Evolutionary conservation across 352 stramenopile genomes (phyloP).

Genomic region (Pythium chondricola): DNA sequence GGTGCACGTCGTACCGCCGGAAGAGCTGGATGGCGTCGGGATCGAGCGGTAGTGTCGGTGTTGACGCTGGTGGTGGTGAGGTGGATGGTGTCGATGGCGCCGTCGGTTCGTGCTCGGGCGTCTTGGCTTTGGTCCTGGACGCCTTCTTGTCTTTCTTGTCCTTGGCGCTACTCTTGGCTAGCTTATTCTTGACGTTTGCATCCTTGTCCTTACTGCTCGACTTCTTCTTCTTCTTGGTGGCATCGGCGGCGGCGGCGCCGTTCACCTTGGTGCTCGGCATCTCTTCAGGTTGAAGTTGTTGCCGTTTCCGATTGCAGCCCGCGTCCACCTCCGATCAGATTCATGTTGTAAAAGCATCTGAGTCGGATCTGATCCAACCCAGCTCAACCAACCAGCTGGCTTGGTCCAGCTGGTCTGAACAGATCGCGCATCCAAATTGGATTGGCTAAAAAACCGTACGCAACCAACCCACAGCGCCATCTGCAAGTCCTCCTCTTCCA

Average conservation of each 20-base stretch:
- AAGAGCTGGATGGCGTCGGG: slow-evolving; percentile 79
- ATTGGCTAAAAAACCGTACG: too few relatives aligned
- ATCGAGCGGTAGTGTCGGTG: slow-evolving; percentile 17
- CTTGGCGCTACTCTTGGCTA: too few relatives aligned
- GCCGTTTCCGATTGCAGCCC: too few relatives aligned
- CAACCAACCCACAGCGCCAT: too few relatives aligned
- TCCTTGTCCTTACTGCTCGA: slow-evolving; percentile 6
- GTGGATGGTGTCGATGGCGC: background rate
- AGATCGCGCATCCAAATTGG: too few relatives aligned
- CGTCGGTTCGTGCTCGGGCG: slow-evolving; percentile 13
- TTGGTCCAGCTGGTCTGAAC: too few relatives aligned
- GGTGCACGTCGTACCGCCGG: slow-evolving; percentile 57
- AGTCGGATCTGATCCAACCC: too few relatives aligned
- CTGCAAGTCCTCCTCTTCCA: too few relatives aligned
- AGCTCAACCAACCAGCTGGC: too few relatives aligned
- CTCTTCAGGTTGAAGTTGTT: slow-evolving; percentile 10
- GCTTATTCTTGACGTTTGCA: slow-evolving; percentile 12
- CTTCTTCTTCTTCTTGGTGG: slow-evolving; percentile 16
- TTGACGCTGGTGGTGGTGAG: slow-evolving; percentile 2
- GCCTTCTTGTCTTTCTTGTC: slow-evolving; percentile 19
- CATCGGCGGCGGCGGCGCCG: background rate
- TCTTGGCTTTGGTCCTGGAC: slow-evolving; percentile 24
- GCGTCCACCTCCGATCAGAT: too few relatives aligned
- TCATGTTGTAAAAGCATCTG: too few relatives aligned
- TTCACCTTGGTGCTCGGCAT: slow-evolving; percentile 4